These are phyloP conservation scores for Candida pini DNA, from an alignment of 805 yeast species.

Conservation along the genomic window DNA sequence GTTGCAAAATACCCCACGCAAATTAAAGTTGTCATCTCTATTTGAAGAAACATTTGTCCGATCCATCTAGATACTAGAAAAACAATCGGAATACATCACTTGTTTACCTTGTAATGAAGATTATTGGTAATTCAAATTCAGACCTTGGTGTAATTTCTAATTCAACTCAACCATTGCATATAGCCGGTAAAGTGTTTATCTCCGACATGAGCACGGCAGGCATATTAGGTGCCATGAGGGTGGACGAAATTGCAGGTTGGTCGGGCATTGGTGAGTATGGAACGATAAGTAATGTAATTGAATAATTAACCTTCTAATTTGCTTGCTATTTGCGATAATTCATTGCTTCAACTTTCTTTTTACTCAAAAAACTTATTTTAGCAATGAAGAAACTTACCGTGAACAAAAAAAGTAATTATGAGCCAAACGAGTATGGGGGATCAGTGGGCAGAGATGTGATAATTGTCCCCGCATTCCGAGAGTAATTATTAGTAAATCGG, in stretches of 20 bases:
- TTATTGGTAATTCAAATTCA: conserved; percentile 29
- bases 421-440: too few species aligned
- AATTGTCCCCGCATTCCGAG: too few species aligned
- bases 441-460: too few species aligned
- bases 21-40: conserved; percentile 20
- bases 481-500: too few species aligned
- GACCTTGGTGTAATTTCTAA: conserved; percentile 23
- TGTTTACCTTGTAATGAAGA: conserved; percentile 32
- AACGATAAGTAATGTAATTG: too few species aligned
- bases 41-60: neutral
- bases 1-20: conserved; percentile 36
- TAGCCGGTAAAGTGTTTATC: conserved; percentile 22
- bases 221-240: conserved; percentile 19
- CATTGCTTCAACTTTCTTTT: too few species aligned
- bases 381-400: too few species aligned
- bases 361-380: too few species aligned
- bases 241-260: conserved; percentile 25
- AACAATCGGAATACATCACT: conserved; percentile 18
- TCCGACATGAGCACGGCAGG: conserved; percentile 19
- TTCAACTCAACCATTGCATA: conserved; percentile 23
- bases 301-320: too few species aligned
- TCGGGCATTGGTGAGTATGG: too few species aligned
- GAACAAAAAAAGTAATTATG: too few species aligned
- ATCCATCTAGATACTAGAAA: neutral
- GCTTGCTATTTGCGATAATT: too few species aligned